phyloP scores from a whole-genome alignment of 805 yeast genomes.

The Candida tammaniensis region DNA sequence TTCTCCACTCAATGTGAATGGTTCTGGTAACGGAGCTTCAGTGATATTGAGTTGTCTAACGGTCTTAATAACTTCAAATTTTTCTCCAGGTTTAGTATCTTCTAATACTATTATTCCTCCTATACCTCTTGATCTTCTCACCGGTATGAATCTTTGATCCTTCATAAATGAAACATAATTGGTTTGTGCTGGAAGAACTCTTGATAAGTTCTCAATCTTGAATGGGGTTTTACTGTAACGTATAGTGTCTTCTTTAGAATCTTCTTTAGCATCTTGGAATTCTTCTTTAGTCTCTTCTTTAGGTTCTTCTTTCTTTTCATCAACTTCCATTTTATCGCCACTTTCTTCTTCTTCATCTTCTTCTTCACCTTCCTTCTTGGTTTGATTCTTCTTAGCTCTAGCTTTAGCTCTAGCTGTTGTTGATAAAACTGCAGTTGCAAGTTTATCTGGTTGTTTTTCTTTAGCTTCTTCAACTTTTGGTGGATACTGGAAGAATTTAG shows the following conservation, averaged over 20 bases:
- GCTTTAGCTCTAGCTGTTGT: conserved; percentile 94
- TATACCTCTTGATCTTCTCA: conserved; percentile 67
- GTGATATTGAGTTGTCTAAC: conserved; percentile 73
- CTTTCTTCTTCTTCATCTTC: conserved; percentile 28
- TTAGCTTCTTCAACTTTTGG: conserved; percentile 78
- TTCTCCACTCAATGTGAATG: conserved; percentile 59
- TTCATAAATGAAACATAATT: conserved; percentile 76
- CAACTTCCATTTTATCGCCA: conserved; percentile 43
- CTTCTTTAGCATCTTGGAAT: conserved; percentile 15
- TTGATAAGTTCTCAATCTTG: conserved; percentile 71
- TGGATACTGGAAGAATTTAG: conserved; percentile 82
- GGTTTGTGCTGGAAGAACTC: conserved; percentile 88
- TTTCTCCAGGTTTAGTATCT: conserved; percentile 61
- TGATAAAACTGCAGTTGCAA: conserved; percentile 89
- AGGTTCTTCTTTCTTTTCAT: conserved; percentile 20
- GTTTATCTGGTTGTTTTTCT: conserved; percentile 81
- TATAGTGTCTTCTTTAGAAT: conserved; percentile 30
- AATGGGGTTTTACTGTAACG: conserved; percentile 65
- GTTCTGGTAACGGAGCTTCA: conserved; percentile 73
- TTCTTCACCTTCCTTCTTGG: conserved; percentile 50
- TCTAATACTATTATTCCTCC: conserved; percentile 71
- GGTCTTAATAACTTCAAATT: conserved; percentile 70
- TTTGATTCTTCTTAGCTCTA: conserved; percentile 69
- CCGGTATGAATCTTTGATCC: conserved; percentile 76
- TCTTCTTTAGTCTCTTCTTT: conserved; percentile 12